phyloP scores from a whole-genome alignment of 2,329 filamentous ascomycete genomes.

The Trichoderma sp. region DNA sequence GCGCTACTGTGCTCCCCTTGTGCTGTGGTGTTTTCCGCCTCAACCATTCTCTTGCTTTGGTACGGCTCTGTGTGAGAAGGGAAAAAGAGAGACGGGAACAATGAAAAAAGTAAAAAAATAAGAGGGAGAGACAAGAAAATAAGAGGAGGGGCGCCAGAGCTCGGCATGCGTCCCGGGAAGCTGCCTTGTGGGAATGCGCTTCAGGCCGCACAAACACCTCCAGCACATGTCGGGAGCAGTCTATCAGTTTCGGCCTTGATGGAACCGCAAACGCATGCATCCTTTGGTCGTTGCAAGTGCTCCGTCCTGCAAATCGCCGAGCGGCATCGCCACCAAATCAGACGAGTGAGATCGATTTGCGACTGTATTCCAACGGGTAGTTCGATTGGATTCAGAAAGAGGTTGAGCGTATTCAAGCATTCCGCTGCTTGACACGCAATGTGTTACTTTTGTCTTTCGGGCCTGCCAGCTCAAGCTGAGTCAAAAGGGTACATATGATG shows the following conservation, averaged over 20 bases:
- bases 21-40: conserved; percentile 1
- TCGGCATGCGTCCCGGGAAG: background rate
- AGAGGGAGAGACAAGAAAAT: background rate
- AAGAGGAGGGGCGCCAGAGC: background rate
- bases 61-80: background rate
- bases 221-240: background rate
- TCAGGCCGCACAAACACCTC: background rate
- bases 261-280: conserved; percentile 9
- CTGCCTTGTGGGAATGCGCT: background rate
- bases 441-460: conserved; percentile 23
- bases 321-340: conserved; percentile 25
- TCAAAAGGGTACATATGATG: conserved; percentile 17
- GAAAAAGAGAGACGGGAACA: background rate
- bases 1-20: conserved; percentile 10
- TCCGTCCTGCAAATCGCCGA: conserved; percentile 31
- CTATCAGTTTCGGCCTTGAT: background rate
- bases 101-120: background rate
- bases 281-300: conserved; percentile 11
- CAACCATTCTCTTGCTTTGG: background rate
- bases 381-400: conserved; percentile 25
- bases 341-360: background rate
- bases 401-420: conserved; percentile 27
- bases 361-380: conserved; percentile 27
- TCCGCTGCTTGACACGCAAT: background rate
- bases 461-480: conserved; percentile 17